Percentiles rank a stretch among this genome's conserved stretches.
These are phyloP conservation scores for Suhomyces sp. DNA, from an alignment of 805 yeast genomes.

Conservation along the genomic window DNA sequence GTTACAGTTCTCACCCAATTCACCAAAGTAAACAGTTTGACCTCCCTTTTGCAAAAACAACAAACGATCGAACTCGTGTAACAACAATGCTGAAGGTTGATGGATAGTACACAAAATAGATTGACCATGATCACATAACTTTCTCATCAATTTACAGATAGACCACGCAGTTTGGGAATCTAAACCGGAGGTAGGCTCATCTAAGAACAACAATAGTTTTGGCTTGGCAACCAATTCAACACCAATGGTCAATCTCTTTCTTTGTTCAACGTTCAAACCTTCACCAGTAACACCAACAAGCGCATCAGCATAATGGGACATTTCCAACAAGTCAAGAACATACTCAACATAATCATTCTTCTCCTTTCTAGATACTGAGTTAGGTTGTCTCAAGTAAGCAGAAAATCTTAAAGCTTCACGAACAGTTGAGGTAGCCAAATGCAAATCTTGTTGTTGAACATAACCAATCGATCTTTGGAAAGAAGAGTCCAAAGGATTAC, in stretches of 20 bases:
- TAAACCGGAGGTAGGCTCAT: constrained; percentile 46
- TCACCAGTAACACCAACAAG: constrained; percentile 35
- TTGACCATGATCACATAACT: constrained; percentile 41
- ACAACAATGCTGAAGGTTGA: constrained; percentile 79
- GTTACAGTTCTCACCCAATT: constrained; percentile 31
- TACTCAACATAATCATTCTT: constrained; percentile 27
- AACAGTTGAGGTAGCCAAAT: constrained; percentile 31
- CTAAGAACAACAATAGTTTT: constrained; percentile 36
- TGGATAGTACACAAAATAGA: constrained; percentile 62
- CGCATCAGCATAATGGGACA: constrained; percentile 30
- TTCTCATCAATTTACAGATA: constrained; percentile 39
- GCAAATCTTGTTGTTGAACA: constrained; percentile 37
- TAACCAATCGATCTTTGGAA: constrained; percentile 36
- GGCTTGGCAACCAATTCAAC: constrained; percentile 45
- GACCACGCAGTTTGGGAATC: constrained; percentile 47
- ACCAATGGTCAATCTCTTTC: constrained; percentile 42
- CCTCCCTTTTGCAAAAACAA: constrained; percentile 54
- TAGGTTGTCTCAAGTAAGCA: constrained; percentile 29
- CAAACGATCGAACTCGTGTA: constrained; percentile 76
- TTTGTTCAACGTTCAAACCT: constrained; percentile 42
- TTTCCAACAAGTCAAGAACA: constrained; percentile 23
- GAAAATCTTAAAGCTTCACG: constrained; percentile 28
- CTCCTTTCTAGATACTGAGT: constrained; percentile 17
- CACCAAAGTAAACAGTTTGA: constrained; percentile 44
- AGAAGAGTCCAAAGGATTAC: constrained; percentile 22